These are phyloP conservation scores for Diplogelasinospora grovesii DNA, from an alignment of 495 filamentous ascomycete species.

Conservation along the genomic window DNA sequence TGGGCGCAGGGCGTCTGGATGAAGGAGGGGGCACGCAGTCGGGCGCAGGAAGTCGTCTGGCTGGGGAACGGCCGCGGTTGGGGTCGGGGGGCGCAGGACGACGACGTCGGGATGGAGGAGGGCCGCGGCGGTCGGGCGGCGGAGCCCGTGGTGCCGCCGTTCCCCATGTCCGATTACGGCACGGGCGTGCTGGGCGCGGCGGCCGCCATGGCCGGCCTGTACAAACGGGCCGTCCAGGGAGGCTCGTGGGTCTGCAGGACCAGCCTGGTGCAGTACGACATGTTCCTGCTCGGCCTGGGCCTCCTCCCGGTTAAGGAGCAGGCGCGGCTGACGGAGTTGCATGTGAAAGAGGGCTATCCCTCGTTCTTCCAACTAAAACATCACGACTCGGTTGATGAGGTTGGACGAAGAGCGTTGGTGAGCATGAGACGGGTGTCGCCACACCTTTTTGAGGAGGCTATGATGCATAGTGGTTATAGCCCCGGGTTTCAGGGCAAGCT, in stretches of 20 bases:
- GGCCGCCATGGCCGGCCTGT: constrained; percentile 57
- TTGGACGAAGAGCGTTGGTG: constrained; percentile 57
- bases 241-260: constrained; percentile 61
- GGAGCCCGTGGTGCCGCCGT: constrained; percentile 69
- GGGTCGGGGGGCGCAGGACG: constrained; percentile 68
- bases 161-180: constrained; percentile 77
- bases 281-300: constrained; percentile 58
- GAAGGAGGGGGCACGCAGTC: too few relatives aligned
- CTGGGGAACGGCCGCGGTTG: too few relatives aligned
- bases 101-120: constrained; percentile 61
- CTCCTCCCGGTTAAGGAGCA: constrained; percentile 52
- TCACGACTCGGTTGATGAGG: constrained; percentile 65
- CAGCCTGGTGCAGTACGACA: constrained; percentile 55
- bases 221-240: constrained; percentile 52
- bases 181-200: constrained; percentile 61
- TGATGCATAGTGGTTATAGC: constrained; percentile 44
- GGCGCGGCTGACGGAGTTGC: constrained; percentile 45
- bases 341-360: too few relatives aligned
- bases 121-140: too few relatives aligned
- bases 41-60: too few relatives aligned
- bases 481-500: constrained; percentile 41
- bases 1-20: constrained; percentile 71
- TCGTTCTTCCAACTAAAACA: constrained; percentile 63
- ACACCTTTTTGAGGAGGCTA: constrained; percentile 37
- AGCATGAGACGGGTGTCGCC: constrained; percentile 51